Percentiles rank a stretch among this genome's conserved stretches.
These are phyloP conservation scores for Podila verticillata DNA, from an alignment of 192 early-diverging fungal species.

Conservation along the genomic window DNA sequence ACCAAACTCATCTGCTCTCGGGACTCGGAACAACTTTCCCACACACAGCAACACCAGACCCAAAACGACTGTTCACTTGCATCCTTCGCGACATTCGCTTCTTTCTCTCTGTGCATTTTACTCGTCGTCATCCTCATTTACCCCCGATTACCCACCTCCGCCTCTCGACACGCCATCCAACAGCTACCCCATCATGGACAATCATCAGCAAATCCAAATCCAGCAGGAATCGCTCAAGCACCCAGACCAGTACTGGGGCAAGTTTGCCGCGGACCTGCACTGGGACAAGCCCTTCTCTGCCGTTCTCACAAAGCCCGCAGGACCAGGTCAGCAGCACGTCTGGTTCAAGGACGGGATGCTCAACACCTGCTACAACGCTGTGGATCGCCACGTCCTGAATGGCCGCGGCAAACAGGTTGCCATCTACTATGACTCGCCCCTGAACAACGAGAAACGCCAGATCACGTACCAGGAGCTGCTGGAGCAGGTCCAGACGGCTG, in stretches of 20 bases:
- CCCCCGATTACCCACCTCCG: neutral
- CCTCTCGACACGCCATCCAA: neutral
- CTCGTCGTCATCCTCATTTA: conserved; percentile 2
- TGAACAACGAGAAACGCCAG: conserved; percentile 60
- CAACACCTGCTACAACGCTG: conserved; percentile 84
- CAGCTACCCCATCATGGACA: conserved; percentile 24
- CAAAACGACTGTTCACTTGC: neutral
- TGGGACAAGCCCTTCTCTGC: conserved; percentile 59
- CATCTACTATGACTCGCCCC: conserved; percentile 80
- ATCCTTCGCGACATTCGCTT: neutral
- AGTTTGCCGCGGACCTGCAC: conserved; percentile 52
- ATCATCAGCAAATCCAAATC: conserved; percentile 14
- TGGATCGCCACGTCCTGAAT: conserved; percentile 76
- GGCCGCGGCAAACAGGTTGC: conserved; percentile 68
- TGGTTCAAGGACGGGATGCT: conserved; percentile 81
- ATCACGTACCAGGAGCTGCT: conserved; percentile 77
- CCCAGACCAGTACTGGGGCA: conserved; percentile 62
- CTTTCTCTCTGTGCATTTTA: neutral
- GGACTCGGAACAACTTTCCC: conserved; percentile 2
- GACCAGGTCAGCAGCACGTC: conserved; percentile 36
- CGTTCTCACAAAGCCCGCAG: conserved; percentile 34
- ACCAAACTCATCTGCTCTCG: neutral
- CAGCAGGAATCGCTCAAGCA: conserved; percentile 49
- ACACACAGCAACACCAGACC: neutral
- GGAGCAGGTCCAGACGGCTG: conserved; percentile 71